Evolutionary conservation across 1,139 yeast species (phyloP), one percentile per base, ranked within the genome.

Genomic region (Suhomyces bolitotheri): DNA sequence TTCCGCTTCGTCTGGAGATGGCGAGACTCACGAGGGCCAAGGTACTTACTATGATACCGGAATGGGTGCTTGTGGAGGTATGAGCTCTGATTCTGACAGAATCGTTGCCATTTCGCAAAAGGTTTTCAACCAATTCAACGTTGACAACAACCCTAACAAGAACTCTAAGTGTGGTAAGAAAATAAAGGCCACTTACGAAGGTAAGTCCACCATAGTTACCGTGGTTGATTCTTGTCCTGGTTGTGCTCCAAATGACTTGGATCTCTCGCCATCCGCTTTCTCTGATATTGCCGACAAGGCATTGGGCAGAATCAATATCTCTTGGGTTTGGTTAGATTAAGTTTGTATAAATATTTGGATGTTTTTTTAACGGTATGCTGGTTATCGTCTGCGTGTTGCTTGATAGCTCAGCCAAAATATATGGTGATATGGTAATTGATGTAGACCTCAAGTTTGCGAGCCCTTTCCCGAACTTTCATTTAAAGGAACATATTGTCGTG

Each of bases 11-110:
- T 21, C 53, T 7, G 33, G 44, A 15, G 26, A 52, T n/a, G 50
- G 49, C 17, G 33, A 33, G 47, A 32, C 52, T 32, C 45, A 47
- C 56, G 43, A 64, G 17, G 85, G 86, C 40, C 66, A 78, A 39
- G 85, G 82, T 45, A 80, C 86, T 36, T 80, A 57, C 68, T 80
- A 74, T 63, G 60, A 62, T 32, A 60, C 78, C 19, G 83, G 80
- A 15, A 58, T 78, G 40, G 86, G 85, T 38, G 79, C 86, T 19
- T 80, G 86, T 61, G 86, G 86, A 31, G 41, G 47, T 38, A 58
- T 65, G 43, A 71, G 58, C 61, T 35, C 62, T 19, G 78, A 71
- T 46, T 28, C 65, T 16, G 85, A 80, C 50, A 58, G 57, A 46
- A 70, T 80, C 46, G 71, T 64, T 21, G 76, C 75, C 25, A 51